These are phyloP conservation scores for Tricholoma bakamatsutake DNA, from an alignment of 768 basidiomycete species.

Conservation along the genomic window DNA sequence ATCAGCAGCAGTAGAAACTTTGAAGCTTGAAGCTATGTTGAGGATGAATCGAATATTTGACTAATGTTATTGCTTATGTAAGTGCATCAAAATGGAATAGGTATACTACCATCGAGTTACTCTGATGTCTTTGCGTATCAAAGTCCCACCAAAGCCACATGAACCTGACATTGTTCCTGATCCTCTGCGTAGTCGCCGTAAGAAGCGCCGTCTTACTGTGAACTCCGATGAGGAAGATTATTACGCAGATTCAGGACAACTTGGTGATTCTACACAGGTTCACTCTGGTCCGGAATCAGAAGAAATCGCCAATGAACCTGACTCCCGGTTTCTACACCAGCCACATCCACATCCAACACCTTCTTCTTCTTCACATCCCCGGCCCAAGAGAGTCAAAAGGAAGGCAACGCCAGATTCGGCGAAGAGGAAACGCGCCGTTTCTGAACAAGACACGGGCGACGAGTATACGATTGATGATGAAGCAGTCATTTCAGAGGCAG, in stretches of 20 bases:
- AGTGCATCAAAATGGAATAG: too few relatives aligned
- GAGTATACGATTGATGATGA: constrained; percentile 6
- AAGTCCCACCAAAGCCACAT: constrained; percentile 6
- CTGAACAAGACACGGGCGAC: constrained; percentile 23
- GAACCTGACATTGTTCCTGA: constrained; percentile 7
- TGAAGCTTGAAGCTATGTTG: constrained; percentile 1
- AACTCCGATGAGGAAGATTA: constrained; percentile 24
- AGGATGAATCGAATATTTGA: neutral
- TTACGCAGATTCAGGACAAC: constrained; percentile 4
- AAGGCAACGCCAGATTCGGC: constrained; percentile 4
- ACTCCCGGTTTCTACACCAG: constrained; percentile 4
- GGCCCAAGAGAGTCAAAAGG: constrained; percentile 5
- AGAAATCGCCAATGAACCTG: neutral
- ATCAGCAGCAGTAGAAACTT: too few relatives aligned
- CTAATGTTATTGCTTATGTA: too few relatives aligned
- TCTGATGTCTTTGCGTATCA: constrained; percentile 20
- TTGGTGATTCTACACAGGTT: constrained; percentile 2
- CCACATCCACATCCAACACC: constrained; percentile 1
- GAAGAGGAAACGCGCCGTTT: constrained; percentile 13
- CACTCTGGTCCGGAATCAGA: constrained; percentile 9
- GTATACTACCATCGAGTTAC: too few relatives aligned
- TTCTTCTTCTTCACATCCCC: neutral
- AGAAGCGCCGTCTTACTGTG: constrained; percentile 20
- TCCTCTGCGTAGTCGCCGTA: constrained; percentile 13
- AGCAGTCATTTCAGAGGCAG: constrained; percentile 21